These are phyloP conservation scores for Pyrus betulifolia DNA, from an alignment of 306 rosid genomes.

Conservation along the genomic window DNA sequence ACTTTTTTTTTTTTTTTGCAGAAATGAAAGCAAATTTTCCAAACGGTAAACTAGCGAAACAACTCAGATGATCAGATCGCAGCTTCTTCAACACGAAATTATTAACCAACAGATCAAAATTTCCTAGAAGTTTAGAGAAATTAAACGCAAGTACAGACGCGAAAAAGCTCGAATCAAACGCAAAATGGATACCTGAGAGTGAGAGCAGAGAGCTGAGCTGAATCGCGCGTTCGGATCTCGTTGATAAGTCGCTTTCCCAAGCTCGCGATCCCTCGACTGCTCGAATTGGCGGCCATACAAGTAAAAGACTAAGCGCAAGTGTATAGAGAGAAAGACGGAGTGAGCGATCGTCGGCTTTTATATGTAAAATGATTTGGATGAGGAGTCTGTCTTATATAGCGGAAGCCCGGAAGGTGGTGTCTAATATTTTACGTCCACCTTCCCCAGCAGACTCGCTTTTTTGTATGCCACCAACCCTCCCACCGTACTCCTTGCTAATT, in stretches of 20 bases:
- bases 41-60: background rate
- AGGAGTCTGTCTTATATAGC: background rate
- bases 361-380: background rate
- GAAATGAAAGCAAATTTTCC: background rate
- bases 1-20: background rate
- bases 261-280: constrained; percentile 60
- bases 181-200: constrained; percentile 30
- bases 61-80: background rate
- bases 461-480: background rate
- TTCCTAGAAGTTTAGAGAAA: background rate
- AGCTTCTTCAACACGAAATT: background rate
- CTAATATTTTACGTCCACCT: background rate
- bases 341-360: background rate
- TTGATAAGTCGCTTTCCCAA: constrained; percentile 57
- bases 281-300: constrained; percentile 98
- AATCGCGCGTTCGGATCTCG: constrained; percentile 56
- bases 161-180: background rate
- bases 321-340: background rate
- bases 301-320: background rate
- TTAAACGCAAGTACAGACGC: background rate
- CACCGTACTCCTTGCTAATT: background rate
- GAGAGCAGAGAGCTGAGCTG: constrained; percentile 24
- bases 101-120: background rate
- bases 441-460: background rate
- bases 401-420: background rate